These are phyloP conservation scores for Lodderomyces metapsilosis DNA, from an alignment of 1,139 yeast species.

Conservation along the genomic window DNA sequence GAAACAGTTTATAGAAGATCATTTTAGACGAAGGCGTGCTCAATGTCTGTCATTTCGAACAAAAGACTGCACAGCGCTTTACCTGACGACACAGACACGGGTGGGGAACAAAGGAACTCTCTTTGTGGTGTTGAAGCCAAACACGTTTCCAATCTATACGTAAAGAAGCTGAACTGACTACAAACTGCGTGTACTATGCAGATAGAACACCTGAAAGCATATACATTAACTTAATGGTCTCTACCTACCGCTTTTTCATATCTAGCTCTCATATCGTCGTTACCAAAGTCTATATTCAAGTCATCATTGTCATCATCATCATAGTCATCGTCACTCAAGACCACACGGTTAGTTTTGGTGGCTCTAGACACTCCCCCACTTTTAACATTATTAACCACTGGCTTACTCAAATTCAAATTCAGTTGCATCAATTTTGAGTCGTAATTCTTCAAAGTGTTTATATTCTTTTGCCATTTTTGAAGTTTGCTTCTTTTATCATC, in stretches of 20 bases:
- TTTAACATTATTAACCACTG: conserved; percentile 10
- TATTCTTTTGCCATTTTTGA: conserved; percentile 24
- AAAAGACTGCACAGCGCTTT: too few relatives aligned
- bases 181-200: too few relatives aligned
- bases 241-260: conserved; percentile 6
- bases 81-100: too few relatives aligned
- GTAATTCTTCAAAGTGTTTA: conserved; percentile 19
- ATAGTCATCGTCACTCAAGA: neutral
- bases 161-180: too few relatives aligned
- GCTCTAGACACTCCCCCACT: neutral
- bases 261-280: conserved; percentile 6
- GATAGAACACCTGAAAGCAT: too few relatives aligned
- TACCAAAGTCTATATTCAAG: conserved; percentile 19
- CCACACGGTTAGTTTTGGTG: conserved; percentile 10
- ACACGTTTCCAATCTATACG: too few relatives aligned
- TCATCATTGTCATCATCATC: conserved; percentile 17
- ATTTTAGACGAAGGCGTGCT: too few relatives aligned
- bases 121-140: too few relatives aligned
- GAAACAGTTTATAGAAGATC: too few relatives aligned
- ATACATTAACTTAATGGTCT: too few relatives aligned
- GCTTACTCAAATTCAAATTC: conserved; percentile 3
- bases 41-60: too few relatives aligned
- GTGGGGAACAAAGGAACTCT: too few relatives aligned
- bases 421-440: conserved; percentile 12
- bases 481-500: conserved; percentile 18